Evolutionary conservation across 495 filamentous ascomycete species (phyloP), one percentile per base, ranked within the genome.

Genomic region (Penicillium fimorum): DNA sequence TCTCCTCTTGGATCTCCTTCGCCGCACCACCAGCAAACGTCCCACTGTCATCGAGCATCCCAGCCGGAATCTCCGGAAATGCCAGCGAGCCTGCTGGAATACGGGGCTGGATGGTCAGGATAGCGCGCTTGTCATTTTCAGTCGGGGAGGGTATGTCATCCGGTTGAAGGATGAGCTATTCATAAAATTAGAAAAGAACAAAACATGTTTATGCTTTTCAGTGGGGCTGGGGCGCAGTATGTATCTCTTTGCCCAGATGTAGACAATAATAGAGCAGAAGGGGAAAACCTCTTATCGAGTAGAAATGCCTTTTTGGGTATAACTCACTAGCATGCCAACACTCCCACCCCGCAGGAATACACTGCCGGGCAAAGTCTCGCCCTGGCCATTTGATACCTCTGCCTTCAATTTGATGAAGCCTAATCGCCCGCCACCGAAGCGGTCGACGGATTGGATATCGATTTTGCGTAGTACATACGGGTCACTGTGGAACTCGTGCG

Each of bases 21-120:
- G 91, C 91, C 0, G 91, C 92, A 2, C 80, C 81, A 3, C 92
- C 91, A 6, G 80, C 77, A 71, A 96, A 96, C 4, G 80, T 83
- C 22, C 88, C 88, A 38, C 71, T 76, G 56, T 89, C 84, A 62
- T 96, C 91, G 8, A 96, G 82, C 91, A 96, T 96, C 6, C 92
- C 92, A 0, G 92, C 92, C 0, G 92, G 92, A 18, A 96, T 75
- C 67, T 96, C 92, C 12, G 86, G 74, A 60, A 96, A 86, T 9
- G 79, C 78, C 9, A 96, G 73, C 6, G 85, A 87, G 0, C 88
- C 91, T 10, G 88, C 89, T 0, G 92, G 82, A 18, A 95, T 79
- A 35, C 92, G 87, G 24, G 92, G 87, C 66, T 96, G 92, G 30
- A 95, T 78, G 1, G 92, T 92, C 35, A 96, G 70, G 25, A 96